phyloP scores from a whole-genome alignment of 2,329 filamentous ascomycete species.

The Cercospora sojina region DNA sequence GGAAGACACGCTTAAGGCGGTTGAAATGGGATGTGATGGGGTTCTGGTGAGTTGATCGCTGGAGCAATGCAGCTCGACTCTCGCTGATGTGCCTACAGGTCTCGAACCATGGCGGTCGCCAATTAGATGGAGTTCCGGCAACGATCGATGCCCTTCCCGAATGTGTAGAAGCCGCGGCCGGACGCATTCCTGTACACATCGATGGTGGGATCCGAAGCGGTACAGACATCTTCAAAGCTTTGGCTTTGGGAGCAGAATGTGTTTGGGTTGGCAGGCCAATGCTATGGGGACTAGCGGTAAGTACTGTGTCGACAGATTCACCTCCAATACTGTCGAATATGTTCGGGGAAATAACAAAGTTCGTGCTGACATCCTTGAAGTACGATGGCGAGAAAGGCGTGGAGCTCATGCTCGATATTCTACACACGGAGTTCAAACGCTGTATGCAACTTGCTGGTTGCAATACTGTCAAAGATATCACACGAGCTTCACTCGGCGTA shows the following conservation, averaged over 20 bases:
- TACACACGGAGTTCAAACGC: slow-evolving; percentile 40
- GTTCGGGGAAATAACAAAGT: neutral
- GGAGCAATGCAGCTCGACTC: neutral
- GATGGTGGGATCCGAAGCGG: slow-evolving; percentile 59
- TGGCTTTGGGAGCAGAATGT: slow-evolving; percentile 53
- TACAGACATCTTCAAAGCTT: slow-evolving; percentile 58
- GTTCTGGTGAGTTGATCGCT: slow-evolving; percentile 36
- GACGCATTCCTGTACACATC: slow-evolving; percentile 60
- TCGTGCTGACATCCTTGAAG: neutral
- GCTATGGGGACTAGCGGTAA: slow-evolving; percentile 51
- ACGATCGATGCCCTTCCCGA: slow-evolving; percentile 52
- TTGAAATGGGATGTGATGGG: slow-evolving; percentile 44
- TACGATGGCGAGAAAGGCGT: slow-evolving; percentile 43
- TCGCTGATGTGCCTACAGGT: slow-evolving; percentile 1
- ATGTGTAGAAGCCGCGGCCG: slow-evolving; percentile 41
- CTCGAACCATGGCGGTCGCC: slow-evolving; percentile 56
- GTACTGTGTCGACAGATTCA: neutral
- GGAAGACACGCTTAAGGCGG: slow-evolving; percentile 47
- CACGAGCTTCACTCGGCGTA: slow-evolving; percentile 35
- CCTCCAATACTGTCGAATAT: neutral
- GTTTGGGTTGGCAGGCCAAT: slow-evolving; percentile 51
- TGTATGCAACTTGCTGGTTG: slow-evolving; percentile 43
- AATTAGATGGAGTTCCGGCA: slow-evolving; percentile 57
- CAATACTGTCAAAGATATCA: slow-evolving; percentile 39
- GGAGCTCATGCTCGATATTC: slow-evolving; percentile 45